phyloP scores from a whole-genome alignment of 768 basidiomycete species.

The Rubroboletus satanas region DNA sequence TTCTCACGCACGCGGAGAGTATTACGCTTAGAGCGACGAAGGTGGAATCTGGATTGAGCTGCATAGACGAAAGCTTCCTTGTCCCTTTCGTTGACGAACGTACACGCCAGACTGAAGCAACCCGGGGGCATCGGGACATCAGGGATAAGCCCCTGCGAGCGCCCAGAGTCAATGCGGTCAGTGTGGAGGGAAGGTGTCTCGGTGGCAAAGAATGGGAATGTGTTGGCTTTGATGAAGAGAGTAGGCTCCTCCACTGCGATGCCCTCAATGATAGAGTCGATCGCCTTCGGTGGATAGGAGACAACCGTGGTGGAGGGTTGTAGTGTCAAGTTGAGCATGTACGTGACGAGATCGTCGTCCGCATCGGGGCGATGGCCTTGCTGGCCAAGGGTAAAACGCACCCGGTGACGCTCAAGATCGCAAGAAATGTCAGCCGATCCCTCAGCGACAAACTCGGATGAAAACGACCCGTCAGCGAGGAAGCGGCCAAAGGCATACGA shows the following conservation, averaged over 20 bases:
- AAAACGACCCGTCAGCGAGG: slow-evolving; percentile 33
- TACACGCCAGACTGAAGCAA: slow-evolving; percentile 29
- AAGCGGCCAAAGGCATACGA: slow-evolving; percentile 36
- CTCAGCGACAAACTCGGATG: slow-evolving; percentile 26
- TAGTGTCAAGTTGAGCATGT: background rate
- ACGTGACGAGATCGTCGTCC: background rate
- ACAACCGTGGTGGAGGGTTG: slow-evolving; percentile 5
- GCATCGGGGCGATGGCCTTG: slow-evolving; percentile 16
- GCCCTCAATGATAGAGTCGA: slow-evolving; percentile 23
- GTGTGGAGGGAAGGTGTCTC: background rate
- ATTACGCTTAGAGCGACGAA: slow-evolving; percentile 4
- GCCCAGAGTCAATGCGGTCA: slow-evolving; percentile 8
- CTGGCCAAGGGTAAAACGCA: slow-evolving; percentile 32
- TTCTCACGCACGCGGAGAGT: slow-evolving; percentile 19
- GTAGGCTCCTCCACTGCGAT: slow-evolving; percentile 4
- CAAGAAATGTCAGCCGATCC: slow-evolving; percentile 34
- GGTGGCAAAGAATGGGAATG: slow-evolving; percentile 30
- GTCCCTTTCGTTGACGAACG: slow-evolving; percentile 24
- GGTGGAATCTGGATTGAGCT: slow-evolving; percentile 19
- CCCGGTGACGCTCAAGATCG: slow-evolving; percentile 30
- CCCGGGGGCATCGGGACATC: slow-evolving; percentile 26
- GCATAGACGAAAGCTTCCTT: slow-evolving; percentile 29
- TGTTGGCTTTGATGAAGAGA: slow-evolving; percentile 32
- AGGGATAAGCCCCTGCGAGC: slow-evolving; percentile 27
- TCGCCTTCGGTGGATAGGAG: slow-evolving; percentile 17